phyloP scores from a whole-genome alignment of 352 stramenopile species.

The Pythium brachiatum region DNA sequence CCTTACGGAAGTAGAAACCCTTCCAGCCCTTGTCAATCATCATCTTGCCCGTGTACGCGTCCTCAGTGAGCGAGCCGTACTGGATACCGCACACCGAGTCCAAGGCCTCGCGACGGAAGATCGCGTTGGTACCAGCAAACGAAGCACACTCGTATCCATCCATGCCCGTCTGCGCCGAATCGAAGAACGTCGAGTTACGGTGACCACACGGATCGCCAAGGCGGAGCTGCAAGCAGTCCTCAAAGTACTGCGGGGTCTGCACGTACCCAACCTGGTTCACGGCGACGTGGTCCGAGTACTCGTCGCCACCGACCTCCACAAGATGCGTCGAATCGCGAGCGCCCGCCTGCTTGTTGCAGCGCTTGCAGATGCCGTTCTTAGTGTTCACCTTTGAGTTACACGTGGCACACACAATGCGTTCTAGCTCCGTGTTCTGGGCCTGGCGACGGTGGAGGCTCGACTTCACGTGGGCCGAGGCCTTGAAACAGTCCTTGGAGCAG shows the following conservation, averaged over 20 bases:
- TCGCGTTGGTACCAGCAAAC: constrained; percentile 77
- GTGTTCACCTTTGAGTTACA: constrained; percentile 64
- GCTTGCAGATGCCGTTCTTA: constrained; percentile 70
- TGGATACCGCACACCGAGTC: constrained; percentile 85
- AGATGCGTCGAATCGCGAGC: not conserved
- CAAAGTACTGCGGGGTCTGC: constrained; percentile 84
- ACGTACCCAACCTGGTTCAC: constrained; percentile 82
- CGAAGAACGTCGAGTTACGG: constrained; percentile 82
- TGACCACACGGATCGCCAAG: constrained; percentile 80
- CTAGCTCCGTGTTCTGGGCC: constrained; percentile 65
- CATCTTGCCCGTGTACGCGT: constrained; percentile 77
- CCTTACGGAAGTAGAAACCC: constrained; percentile 84
- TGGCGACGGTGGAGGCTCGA: constrained; percentile 78
- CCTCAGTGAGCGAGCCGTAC: constrained; percentile 82
- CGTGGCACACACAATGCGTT: constrained; percentile 61
- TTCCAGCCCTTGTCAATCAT: constrained; percentile 84
- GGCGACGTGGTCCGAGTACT: constrained; percentile 81
- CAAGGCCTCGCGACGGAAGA: constrained; percentile 79
- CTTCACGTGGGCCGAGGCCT: constrained; percentile 78
- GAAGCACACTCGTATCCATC: constrained; percentile 82
- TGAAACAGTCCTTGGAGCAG: constrained; percentile 87
- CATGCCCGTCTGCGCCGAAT: constrained; percentile 81
- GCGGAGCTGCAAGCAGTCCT: constrained; percentile 79
- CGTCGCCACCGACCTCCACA: constrained; percentile 36
- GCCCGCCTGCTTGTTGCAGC: constrained; percentile 58